Evolutionary conservation across 805 yeast species (phyloP), one percentile per base, ranked within the genome.

Genomic region (Schizosaccharomyces cryophilus): DNA sequence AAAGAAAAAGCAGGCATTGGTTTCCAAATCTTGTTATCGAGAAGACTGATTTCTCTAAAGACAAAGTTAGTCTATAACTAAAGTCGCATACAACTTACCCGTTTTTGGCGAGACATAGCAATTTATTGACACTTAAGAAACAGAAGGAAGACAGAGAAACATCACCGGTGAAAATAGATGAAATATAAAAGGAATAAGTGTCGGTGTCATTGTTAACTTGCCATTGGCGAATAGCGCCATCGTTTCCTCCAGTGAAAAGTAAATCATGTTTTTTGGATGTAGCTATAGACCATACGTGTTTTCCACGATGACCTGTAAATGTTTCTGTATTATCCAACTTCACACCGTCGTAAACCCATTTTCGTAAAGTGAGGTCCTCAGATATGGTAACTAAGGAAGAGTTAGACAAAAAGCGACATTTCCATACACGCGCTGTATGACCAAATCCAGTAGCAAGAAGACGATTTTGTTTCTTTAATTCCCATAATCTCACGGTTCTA

Each of bases 351-450:
- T 5, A 56, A 31, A 17, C 26, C 60, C 60, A 56, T 5, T 29
- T 30, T 31, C 60, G 17, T 26, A 56, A 21, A 21, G 60, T 56
- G 9, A 35, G 9, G 17, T 56, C 60, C 30, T 56, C 60, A 7
- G 60, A 56, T 19, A 35, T 19, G n/a, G 47, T 29, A 5, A 42
- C 60, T 6, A 56, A 15, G 24, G 24, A n/a, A 9, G 19, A n/a
- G n/a, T 40, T 40, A 3, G 24, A 17, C 15, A 56, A 19, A 35
- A 35, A 26, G 2, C 21, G 19, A 15, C 42, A 24, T 21, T 40
- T n/a, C 60, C 60, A 56, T 17, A 56, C 60, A 19, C 60, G 60
- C 9, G 60, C 60, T 38, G 47, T 21, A n/a, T 56, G 60, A 7
- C 60, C 60, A 19, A 19, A 56, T n/a, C 60, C 60, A 2, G 60